Conservation (phyloP, 139 green algal genomes). For the Mychonastes homosphaera region DNA sequence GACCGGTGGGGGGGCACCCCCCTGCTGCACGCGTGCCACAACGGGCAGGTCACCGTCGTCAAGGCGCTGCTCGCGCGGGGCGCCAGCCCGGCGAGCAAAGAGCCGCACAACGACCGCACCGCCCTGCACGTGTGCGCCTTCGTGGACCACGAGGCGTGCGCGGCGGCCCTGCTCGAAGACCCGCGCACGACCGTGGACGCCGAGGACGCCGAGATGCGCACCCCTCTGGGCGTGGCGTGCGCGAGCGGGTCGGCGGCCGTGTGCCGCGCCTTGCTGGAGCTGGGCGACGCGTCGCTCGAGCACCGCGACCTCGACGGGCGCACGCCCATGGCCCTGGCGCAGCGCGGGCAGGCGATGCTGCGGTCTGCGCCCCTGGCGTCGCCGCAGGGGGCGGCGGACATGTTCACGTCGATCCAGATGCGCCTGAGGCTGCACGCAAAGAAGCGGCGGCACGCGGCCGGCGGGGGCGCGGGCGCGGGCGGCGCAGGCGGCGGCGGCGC, state of each 20-base stretch:
- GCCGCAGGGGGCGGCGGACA: no score
- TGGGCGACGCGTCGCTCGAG: slow-evolving; percentile 12
- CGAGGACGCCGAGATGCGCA: slow-evolving; percentile 8
- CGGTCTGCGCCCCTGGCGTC: no score
- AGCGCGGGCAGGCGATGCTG: no score
- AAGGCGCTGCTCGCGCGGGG: slow-evolving; percentile 12
- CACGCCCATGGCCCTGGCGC: slow-evolving; percentile 18
- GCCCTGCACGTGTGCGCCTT: slow-evolving; percentile 23
- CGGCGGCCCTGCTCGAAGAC: slow-evolving; percentile 12
- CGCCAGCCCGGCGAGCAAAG: slow-evolving; percentile 15
- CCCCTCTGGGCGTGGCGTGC: slow-evolving; percentile 17
- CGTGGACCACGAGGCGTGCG: slow-evolving; percentile 9
- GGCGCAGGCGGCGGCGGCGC: no score
- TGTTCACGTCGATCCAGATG: no score
- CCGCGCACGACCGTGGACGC: no score
- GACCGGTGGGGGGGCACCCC: slow-evolving; percentile 12
- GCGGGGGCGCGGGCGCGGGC: no score
- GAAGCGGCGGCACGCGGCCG: no score
- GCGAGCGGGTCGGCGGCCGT: slow-evolving; percentile 20
- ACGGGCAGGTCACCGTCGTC: slow-evolving; percentile 19
- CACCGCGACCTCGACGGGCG: slow-evolving; percentile 19
- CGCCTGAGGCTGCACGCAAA: no score
- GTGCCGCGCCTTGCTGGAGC: slow-evolving; percentile 13
- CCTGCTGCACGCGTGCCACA: slow-evolving; percentile 28
- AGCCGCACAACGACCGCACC: slow-evolving; percentile 18